Conservation (phyloP, 306 rosid genomes). For the Carpinus viminea region DNA sequence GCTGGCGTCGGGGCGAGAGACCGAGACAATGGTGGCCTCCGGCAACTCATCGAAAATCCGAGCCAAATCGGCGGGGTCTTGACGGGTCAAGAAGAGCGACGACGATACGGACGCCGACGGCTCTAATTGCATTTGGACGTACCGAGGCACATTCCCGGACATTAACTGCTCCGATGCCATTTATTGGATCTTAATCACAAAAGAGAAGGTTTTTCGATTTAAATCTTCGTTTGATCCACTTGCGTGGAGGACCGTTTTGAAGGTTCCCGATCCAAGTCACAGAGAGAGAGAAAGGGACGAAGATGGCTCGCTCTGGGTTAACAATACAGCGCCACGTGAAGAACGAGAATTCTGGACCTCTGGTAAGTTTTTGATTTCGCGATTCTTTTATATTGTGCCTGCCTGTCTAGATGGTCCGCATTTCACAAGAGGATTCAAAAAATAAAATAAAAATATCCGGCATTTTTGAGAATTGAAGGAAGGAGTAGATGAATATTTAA, state of each 20-base stretch:
- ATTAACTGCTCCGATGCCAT: slow-evolving; percentile 84
- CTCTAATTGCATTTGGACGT: slow-evolving; percentile 70
- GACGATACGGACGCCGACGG: slow-evolving; percentile 45
- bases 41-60: slow-evolving; percentile 94
- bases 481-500: no score
- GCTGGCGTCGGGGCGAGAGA: slow-evolving; percentile 91
- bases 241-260: background rate
- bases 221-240: background rate
- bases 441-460: background rate
- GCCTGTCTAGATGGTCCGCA: background rate
- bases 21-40: slow-evolving; percentile 68
- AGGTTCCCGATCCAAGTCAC: background rate
- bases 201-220: background rate
- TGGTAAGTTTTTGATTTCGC: background rate
- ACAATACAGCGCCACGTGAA: background rate
- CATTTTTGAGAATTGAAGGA: no score
- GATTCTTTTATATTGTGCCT: background rate
- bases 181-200: background rate
- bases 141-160: slow-evolving; percentile 52
- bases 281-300: slow-evolving; percentile 4
- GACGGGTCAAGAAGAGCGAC: slow-evolving; percentile 51
- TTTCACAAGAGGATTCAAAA: no score
- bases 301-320: background rate
- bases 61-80: slow-evolving; percentile 35
- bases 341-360: background rate